phyloP scores from a whole-genome alignment of 805 yeast genomes.

The Candida ascalaphidarum region DNA sequence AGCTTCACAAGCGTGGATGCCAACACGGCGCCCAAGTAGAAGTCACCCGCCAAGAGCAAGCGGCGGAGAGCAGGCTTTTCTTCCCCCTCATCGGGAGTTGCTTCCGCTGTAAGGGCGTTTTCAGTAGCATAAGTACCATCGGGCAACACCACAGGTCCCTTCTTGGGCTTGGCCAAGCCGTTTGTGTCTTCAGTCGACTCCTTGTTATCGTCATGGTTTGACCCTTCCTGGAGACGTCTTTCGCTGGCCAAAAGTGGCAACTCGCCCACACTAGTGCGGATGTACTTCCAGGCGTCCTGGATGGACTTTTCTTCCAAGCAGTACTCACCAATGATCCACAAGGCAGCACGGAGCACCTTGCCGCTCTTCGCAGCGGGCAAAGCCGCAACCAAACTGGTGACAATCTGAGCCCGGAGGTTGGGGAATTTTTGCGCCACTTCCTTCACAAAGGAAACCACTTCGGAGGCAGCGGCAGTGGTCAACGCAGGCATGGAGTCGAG shows the following conservation, averaged over 20 bases:
- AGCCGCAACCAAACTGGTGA: conserved; percentile 52
- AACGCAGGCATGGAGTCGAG: conserved; percentile 82
- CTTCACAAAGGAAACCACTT: conserved; percentile 84
- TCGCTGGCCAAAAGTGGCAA: conserved; percentile 82
- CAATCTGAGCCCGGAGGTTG: conserved; percentile 55
- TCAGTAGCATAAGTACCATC: conserved; percentile 99
- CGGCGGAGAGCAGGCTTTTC: conserved; percentile 69
- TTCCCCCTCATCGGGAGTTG: conserved; percentile 10
- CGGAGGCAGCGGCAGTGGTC: conserved; percentile 78
- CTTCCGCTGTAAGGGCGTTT: conserved; percentile 56
- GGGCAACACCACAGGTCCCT: conserved; percentile 83
- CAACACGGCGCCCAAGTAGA: conserved; percentile 81
- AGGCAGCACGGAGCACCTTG: conserved; percentile 84
- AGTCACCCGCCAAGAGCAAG: conserved; percentile 78
- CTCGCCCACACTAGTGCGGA: conserved; percentile 80
- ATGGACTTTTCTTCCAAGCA: conserved; percentile 62
- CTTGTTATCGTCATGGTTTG: conserved; percentile 17
- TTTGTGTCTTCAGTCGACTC: conserved; percentile 24
- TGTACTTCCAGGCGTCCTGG: conserved; percentile 78
- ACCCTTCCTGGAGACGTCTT: conserved; percentile 24
- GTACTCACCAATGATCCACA: conserved; percentile 97
- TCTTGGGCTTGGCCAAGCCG: conserved; percentile 11
- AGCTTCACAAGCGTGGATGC: conserved; percentile 85
- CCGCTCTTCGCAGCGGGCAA: conserved; percentile 72
- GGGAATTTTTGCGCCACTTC: conserved; percentile 93